Conservation (phyloP, 78 protist species). For the Dictyostelium citrinum region DNA sequence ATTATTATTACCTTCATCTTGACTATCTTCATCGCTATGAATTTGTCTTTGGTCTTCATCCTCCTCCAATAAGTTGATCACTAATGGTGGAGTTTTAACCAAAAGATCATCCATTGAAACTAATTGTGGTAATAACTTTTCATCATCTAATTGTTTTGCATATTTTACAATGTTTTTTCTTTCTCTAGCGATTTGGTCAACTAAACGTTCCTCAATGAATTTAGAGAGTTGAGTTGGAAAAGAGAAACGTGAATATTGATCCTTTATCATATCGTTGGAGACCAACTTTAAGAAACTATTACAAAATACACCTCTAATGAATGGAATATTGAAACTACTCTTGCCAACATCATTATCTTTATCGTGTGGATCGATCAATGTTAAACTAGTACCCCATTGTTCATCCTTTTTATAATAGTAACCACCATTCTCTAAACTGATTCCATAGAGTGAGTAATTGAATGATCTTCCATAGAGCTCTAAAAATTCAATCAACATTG, state of each 20-base stretch:
- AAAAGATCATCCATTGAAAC: not conserved
- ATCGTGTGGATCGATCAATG: conserved; percentile 62
- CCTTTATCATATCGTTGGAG: conserved; percentile 24
- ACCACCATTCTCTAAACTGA: conserved; percentile 41
- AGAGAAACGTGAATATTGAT: conserved; percentile 6
- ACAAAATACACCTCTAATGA: conserved; percentile 46
- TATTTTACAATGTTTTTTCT: conserved; percentile 15
- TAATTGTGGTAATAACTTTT: not conserved
- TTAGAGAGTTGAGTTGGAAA: conserved; percentile 54
- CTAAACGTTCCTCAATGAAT: conserved; percentile 53
- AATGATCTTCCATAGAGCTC: conserved; percentile 54
- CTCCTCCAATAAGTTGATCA: not conserved
- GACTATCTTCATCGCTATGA: not conserved
- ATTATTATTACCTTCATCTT: not conserved
- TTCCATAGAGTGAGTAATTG: conserved; percentile 44
- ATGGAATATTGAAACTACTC: conserved; percentile 69
- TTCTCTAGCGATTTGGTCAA: conserved; percentile 56
- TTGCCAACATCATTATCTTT: conserved; percentile 65
- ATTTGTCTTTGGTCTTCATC: not conserved
- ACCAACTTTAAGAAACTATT: conserved; percentile 25
- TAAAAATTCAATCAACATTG: conserved; percentile 54
- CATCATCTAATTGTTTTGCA: not conserved
- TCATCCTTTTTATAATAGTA: conserved; percentile 11
- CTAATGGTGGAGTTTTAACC: conserved; percentile 5
- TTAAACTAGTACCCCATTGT: conserved; percentile 24